Evolutionary conservation across 2,329 filamentous ascomycete species (phyloP), one percentile per base, ranked within the genome.

Genomic region (Pestalotiopsis sp.): DNA sequence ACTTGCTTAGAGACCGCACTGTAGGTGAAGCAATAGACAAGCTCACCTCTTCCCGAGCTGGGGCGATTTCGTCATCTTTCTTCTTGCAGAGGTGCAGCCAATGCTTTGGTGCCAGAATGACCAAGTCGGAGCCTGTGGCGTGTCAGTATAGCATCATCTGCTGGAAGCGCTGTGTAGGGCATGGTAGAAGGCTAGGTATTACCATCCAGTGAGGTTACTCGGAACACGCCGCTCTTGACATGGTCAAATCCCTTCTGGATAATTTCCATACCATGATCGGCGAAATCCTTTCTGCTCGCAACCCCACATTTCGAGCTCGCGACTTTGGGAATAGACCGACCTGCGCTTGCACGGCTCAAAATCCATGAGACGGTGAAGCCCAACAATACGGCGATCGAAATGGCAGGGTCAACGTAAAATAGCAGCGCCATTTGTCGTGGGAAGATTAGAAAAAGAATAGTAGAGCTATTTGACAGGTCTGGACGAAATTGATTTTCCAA

Each of bases 21-120:
- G 45, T 23, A 7, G n/a, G n/a, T 52, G 4, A 2, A 5, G 41
- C 7, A 49, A 14, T 23, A 20, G 2, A 52, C 6, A 17, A 2
- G 9, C 58, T n/a, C 12, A 61, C 58, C 20, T 61, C 58, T 13
- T 61, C 58, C 7, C 58, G 58, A 61, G 58, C 58, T n/a, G 58
- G 58, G 2, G 58, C 58, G 20, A 61, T 61, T 4, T 61, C 58
- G 58, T 61, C 36, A 23, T 61, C 58, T 23, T 61, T 61, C 20
- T 61, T 61, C 36, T 61, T 61, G 17, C 58, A 61, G 0, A 61
- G 58, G 6, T 31, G 36, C n/a, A 61, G 17, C 58, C 58, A 61
- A n/a, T 61, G 58, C 20, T n/a, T 20, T 9, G 58, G 58, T 39
- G 58, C 36, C 11, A 61, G 58, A 61, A 61, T 31, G 58, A 61